These are phyloP conservation scores for Fusarium musae DNA, from an alignment of 2,329 filamentous ascomycete species.

Conservation along the genomic window DNA sequence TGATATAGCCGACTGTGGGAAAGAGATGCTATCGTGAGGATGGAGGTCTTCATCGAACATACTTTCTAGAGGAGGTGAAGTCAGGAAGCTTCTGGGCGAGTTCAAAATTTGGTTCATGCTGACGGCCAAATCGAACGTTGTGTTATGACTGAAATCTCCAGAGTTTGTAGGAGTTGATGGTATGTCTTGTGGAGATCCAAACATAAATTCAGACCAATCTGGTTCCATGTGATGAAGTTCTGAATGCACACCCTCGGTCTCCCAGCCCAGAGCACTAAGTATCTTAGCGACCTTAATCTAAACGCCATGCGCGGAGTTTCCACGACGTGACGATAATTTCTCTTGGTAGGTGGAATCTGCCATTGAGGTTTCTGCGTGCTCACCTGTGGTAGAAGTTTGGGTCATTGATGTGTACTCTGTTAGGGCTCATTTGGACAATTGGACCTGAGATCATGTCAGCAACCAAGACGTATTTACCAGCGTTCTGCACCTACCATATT, in stretches of 20 bases:
- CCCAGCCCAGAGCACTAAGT: no score
- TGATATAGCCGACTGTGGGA: not conserved
- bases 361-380: not conserved
- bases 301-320: no score
- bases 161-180: not conserved
- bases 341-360: no score
- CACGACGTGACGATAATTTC: no score
- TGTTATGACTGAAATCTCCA: not conserved
- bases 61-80: not conserved
- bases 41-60: not conserved
- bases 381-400: not conserved
- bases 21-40: not conserved
- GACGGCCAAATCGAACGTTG: not conserved
- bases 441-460: not conserved
- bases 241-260: accelerated
- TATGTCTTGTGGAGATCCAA: not conserved
- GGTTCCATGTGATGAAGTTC: not conserved
- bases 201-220: not conserved
- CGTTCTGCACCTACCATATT: not conserved
- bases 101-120: not conserved
- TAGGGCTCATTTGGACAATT: not conserved
- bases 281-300: no score
- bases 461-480: not conserved
- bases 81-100: not conserved
- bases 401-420: not conserved